Evolutionary conservation across 1,139 yeast species (phyloP), one percentile per base, ranked within the genome.

Genomic region (Sugiyamaella novakii): DNA sequence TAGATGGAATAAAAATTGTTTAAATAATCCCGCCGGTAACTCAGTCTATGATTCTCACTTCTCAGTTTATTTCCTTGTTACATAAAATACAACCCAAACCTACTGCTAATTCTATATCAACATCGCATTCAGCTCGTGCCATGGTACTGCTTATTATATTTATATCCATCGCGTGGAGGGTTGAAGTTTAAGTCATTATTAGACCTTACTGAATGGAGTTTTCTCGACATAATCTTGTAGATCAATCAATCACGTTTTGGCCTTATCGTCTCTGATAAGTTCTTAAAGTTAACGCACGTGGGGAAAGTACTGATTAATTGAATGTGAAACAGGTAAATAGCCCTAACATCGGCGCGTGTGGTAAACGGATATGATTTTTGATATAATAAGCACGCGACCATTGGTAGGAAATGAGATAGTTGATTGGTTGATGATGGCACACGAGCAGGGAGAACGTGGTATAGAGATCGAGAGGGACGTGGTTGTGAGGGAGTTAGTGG

Each of bases 361-460:
- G 15, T 12, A 8, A 6, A 14, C 15, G 25, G 38, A 15, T 11
- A 18, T 34, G 38, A 12, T 3, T 10, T n/a, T 6, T 34, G 8
- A 22, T 22, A 24, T 31, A 6, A 14, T 31, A 19, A 27, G 39
- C 43, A 36, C 44, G 38, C 40, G 46, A 33, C 48, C 46, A 48
- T 34, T 39, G 43, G 43, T 21, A 17, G 18, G 12, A 21, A 7
- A 10, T n/a, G 15, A 7, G 30, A 12, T 15, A 11, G 14, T 12
- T 41, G 44, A 41, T 33, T 25, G 46, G 39, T 21, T 25, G 25
- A 8, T n/a, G 25, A 22, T 5, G 8, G 45, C 7, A 24, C n/a
- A 22, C 11, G 24, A n/a, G 38, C 11, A 12, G 5, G 4, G 14
- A 42, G 19, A 14, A 15, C 8, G 39, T n/a, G 11, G 31, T 4